These are phyloP conservation scores for Haplographium delicatum DNA, from an alignment of 495 filamentous ascomycete species.

Conservation along the genomic window DNA sequence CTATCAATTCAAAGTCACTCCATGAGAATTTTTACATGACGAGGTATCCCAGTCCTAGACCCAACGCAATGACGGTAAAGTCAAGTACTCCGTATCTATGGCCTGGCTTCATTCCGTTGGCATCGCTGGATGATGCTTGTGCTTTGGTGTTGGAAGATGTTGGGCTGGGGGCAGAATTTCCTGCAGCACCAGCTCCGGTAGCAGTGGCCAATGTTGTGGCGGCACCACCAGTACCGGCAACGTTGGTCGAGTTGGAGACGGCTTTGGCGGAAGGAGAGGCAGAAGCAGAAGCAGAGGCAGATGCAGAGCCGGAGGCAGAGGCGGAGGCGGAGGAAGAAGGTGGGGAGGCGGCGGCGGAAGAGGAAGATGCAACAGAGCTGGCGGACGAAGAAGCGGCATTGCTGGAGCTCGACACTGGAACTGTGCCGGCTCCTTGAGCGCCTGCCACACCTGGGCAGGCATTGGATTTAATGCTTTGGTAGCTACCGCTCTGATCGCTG, in stretches of 20 bases:
- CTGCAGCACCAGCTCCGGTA: background rate
- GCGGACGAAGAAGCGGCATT: too few species aligned
- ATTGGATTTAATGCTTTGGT: conserved; percentile 61
- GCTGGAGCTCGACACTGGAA: too few species aligned
- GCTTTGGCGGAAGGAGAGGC: too few species aligned
- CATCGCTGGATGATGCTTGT: conserved; percentile 4
- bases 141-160: background rate
- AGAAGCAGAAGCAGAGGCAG: background rate
- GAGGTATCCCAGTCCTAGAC: conserved; percentile 23
- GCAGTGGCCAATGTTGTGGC: background rate
- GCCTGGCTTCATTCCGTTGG: conserved; percentile 3
- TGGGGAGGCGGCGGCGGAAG: background rate
- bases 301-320: background rate
- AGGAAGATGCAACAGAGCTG: background rate
- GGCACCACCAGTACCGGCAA: background rate
- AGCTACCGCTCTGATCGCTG: conserved; percentile 66
- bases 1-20: too few species aligned
- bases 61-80: conserved; percentile 19
- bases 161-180: background rate
- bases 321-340: background rate
- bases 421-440: too few species aligned
- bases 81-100: conserved; percentile 17
- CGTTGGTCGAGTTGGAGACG: background rate
- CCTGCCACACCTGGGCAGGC: background rate
- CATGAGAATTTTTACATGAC: too few species aligned